These are phyloP conservation scores for Tetracladium maxilliforme DNA, from an alignment of 2,329 filamentous ascomycete species.

Conservation along the genomic window DNA sequence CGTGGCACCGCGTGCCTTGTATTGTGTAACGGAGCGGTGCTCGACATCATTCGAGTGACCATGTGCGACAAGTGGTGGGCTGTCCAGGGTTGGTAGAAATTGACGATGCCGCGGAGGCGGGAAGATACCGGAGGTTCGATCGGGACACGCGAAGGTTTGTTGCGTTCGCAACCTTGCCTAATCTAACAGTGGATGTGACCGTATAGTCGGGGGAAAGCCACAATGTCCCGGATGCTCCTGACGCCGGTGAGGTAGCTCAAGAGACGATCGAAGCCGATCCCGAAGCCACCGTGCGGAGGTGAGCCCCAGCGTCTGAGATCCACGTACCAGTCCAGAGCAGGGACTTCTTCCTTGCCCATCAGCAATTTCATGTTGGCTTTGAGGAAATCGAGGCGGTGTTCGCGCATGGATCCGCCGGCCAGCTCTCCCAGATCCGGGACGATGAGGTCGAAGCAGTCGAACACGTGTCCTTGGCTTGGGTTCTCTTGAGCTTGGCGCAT, in stretches of 20 bases:
- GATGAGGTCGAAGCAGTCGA: slow-evolving; percentile 59
- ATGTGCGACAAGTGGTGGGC: too few relatives aligned
- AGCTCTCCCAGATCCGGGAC: slow-evolving; percentile 55
- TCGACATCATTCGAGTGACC: too few relatives aligned
- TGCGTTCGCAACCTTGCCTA: too few relatives aligned
- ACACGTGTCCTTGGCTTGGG: slow-evolving; percentile 24
- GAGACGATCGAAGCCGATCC: slow-evolving; percentile 56
- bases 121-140: too few relatives aligned
- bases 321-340: slow-evolving; percentile 43
- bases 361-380: slow-evolving; percentile 45
- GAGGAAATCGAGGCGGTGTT: slow-evolving; percentile 44
- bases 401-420: slow-evolving; percentile 56
- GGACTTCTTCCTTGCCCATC: slow-evolving; percentile 33
- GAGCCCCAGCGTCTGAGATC: slow-evolving; percentile 57
- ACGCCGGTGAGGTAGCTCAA: slow-evolving; percentile 52
- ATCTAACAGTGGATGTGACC: too few relatives aligned
- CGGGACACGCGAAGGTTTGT: too few relatives aligned
- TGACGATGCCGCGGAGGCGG: too few relatives aligned
- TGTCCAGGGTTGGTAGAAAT: too few relatives aligned
- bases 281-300: slow-evolving; percentile 59
- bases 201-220: slow-evolving; percentile 55
- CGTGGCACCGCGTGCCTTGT: too few relatives aligned
- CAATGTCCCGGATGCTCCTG: slow-evolving; percentile 50
- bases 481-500: slow-evolving; percentile 42
- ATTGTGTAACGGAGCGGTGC: too few relatives aligned